These are phyloP conservation scores for Gynostemma pentaphyllum DNA, from an alignment of 306 rosid species.

Conservation along the genomic window DNA sequence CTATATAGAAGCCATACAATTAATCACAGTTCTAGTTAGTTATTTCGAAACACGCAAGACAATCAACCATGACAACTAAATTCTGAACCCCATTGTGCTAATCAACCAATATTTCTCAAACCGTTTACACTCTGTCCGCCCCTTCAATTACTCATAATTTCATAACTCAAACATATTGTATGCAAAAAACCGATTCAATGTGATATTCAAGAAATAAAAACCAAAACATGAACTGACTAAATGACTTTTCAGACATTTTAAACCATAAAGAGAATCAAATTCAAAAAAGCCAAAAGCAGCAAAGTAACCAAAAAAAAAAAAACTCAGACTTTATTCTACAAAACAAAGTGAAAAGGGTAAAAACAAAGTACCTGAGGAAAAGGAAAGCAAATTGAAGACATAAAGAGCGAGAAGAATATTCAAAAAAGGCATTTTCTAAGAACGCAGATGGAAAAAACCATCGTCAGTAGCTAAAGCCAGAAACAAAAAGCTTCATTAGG, in stretches of 20 bases:
- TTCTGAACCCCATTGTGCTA: too few species aligned
- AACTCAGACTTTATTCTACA: not conserved
- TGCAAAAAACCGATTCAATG: too few species aligned
- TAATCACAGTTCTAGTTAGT: too few species aligned
- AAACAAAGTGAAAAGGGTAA: not conserved
- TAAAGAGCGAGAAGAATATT: constrained; percentile 24
- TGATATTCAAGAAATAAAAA: too few species aligned
- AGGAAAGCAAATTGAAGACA: constrained; percentile 28
- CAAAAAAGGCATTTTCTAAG: constrained; percentile 50
- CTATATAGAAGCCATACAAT: too few species aligned
- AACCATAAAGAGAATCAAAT: not conserved
- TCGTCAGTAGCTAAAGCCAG: constrained; percentile 19
- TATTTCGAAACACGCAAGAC: too few species aligned
- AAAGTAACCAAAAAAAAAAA: not conserved
- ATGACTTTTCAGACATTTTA: not conserved
- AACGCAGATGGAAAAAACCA: constrained; percentile 22
- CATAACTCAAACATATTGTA: too few species aligned
- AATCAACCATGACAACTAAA: too few species aligned
- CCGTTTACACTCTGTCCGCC: too few species aligned
- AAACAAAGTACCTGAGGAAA: constrained; percentile 41
- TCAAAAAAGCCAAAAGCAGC: not conserved
- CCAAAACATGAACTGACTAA: too few species aligned
- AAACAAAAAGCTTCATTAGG: constrained; percentile 11
- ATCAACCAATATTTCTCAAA: too few species aligned
- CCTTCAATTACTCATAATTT: too few species aligned